Conservation (phyloP, 306 rosid species). For the Vigna unguiculata region DNA sequence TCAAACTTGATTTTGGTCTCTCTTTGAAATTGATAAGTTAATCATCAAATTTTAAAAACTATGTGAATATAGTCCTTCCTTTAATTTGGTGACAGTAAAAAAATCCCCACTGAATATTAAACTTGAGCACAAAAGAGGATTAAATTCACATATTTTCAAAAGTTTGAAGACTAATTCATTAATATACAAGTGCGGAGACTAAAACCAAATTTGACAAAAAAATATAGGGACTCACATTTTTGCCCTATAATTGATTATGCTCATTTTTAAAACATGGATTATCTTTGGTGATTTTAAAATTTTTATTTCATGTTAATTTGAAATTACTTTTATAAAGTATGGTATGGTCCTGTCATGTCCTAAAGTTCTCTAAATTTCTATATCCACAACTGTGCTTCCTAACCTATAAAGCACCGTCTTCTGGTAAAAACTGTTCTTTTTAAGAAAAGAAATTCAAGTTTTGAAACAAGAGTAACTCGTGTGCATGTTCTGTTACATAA, state of each 20-base stretch:
- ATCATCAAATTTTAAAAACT: too few species aligned
- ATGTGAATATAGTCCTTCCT: too few species aligned
- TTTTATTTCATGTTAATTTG: background rate
- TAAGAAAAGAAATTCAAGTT: background rate
- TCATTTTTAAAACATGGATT: background rate
- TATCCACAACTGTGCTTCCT: background rate
- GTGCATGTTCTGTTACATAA: slow-evolving; percentile 8
- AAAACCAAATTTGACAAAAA: too few species aligned
- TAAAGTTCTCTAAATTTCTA: background rate
- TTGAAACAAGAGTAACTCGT: background rate
- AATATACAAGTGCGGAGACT: too few species aligned
- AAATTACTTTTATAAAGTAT: background rate
- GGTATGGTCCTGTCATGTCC: background rate
- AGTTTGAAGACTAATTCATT: too few species aligned
- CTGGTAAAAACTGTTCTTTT: background rate
- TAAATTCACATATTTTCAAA: too few species aligned
- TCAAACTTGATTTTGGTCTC: too few species aligned
- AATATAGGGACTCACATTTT: too few species aligned
- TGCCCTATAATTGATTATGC: background rate
- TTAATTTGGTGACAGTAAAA: too few species aligned
- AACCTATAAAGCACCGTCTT: background rate
- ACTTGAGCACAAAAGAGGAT: too few species aligned
- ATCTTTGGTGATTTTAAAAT: background rate
- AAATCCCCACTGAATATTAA: too few species aligned
- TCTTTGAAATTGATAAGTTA: too few species aligned